Percentiles rank a stretch among this genome's conserved stretches.
Evolutionary conservation across 345 rosid genomes (phyloP).

Genomic region (rapeseed (Brassica napus)): Da-Ae NC_063436.1:15681501-15682000

Average conservation of each 20-base stretch:
- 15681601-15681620: neutral
- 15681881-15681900: slow-evolving; percentile 20
- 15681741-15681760: neutral
- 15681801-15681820: neutral
- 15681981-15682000: slow-evolving; percentile 37
- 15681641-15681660: neutral
- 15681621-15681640: neutral
- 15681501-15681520: neutral
- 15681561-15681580: neutral
- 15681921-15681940: slow-evolving; percentile 32
- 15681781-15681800: neutral
- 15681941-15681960: slow-evolving; percentile 20
- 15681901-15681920: neutral
- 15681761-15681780: neutral
- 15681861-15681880: neutral
- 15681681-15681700: neutral
- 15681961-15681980: slow-evolving; percentile 16
- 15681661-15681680: neutral
- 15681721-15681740: neutral
- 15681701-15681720: neutral
- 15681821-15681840: neutral
- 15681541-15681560: too few species aligned
- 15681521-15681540: neutral
- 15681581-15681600: neutral
- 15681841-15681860: neutral